Evolutionary conservation across 2,329 filamentous ascomycete genomes (phyloP).

Genomic region (Graphiopsis chlorocephala): DNA sequence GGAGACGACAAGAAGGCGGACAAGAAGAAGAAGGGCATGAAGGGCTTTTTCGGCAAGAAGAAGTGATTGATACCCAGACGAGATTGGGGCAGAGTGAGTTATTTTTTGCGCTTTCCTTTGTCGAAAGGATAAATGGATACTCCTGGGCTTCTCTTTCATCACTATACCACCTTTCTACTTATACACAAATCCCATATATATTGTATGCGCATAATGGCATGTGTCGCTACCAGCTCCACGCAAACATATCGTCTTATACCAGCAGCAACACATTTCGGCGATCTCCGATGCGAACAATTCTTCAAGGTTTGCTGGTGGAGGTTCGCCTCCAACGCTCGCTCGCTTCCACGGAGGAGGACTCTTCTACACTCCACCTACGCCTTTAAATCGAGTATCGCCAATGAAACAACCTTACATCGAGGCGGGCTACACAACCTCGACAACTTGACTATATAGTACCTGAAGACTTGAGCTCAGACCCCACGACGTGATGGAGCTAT

Average conservation of each 20-base stretch:
- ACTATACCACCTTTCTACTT: not conserved
- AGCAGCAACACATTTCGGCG: not conserved
- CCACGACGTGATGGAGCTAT: not conserved
- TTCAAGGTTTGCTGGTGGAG: not conserved
- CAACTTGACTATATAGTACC: not conserved
- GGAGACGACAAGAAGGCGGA: slow-evolving; percentile 12
- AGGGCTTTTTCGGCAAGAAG: slow-evolving; percentile 27
- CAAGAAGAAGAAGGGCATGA: slow-evolving; percentile 31
- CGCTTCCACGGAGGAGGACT: too few species aligned
- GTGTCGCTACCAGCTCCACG: not conserved
- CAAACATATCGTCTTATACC: not conserved
- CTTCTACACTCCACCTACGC: not conserved
- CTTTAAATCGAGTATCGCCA: not conserved
- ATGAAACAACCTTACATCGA: not conserved
- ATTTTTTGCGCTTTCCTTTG: not conserved
- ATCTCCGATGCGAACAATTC: not conserved
- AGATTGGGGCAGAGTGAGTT: not conserved
- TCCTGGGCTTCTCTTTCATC: not conserved
- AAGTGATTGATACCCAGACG: slow-evolving; percentile 5
- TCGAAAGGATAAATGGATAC: not conserved
- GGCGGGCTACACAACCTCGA: not conserved
- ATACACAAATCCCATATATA: not conserved
- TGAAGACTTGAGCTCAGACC: not conserved
- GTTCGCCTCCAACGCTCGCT: not conserved
- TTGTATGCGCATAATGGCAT: not conserved